A percentile compares a stretch with the other conserved stretches of the same genome.
Conservation (phyloP, 768 basidiomycete genomes). For the Collybia sordida region DNA sequence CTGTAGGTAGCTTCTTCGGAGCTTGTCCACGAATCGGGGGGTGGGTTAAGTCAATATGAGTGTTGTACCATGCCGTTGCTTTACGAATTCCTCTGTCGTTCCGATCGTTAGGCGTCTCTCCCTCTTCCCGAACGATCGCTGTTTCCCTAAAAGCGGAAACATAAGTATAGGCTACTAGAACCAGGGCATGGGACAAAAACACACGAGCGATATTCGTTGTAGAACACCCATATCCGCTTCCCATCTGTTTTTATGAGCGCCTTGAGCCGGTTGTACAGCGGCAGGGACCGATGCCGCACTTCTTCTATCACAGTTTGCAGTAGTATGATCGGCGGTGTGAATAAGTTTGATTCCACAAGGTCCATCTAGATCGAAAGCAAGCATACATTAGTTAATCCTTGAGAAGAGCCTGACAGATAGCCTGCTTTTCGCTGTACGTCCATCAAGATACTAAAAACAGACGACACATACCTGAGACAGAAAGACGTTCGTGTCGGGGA, state of each 20-base stretch:
- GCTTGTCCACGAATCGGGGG: constrained; percentile 52
- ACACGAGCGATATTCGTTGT: constrained; percentile 83
- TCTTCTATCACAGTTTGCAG: constrained; percentile 96
- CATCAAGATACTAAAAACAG: not conserved
- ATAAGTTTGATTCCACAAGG: constrained; percentile 76
- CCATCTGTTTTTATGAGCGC: constrained; percentile 83
- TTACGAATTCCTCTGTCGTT: constrained; percentile 95
- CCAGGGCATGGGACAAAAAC: constrained; percentile 23
- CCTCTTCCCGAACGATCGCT: constrained; percentile 71
- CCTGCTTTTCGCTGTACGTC: not conserved
- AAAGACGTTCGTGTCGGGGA: constrained; percentile 96
- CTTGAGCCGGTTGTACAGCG: constrained; percentile 90
- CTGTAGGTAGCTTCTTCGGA: constrained; percentile 45
- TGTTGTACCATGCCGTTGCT: constrained; percentile 83
- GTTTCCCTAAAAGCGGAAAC: constrained; percentile 57
- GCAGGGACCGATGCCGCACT: constrained; percentile 91
- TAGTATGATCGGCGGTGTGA: constrained; percentile 80
- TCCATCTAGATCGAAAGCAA: constrained; percentile 69
- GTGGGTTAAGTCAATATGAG: constrained; percentile 59
- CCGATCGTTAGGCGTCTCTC: constrained; percentile 87
- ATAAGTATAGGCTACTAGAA: not conserved
- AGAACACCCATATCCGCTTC: constrained; percentile 81
- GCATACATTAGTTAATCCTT: no score
- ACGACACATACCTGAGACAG: constrained; percentile 68
- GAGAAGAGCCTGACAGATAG: not conserved